Conservation (phyloP, 169 alveolate species). For the Babesia bovis region DNA sequence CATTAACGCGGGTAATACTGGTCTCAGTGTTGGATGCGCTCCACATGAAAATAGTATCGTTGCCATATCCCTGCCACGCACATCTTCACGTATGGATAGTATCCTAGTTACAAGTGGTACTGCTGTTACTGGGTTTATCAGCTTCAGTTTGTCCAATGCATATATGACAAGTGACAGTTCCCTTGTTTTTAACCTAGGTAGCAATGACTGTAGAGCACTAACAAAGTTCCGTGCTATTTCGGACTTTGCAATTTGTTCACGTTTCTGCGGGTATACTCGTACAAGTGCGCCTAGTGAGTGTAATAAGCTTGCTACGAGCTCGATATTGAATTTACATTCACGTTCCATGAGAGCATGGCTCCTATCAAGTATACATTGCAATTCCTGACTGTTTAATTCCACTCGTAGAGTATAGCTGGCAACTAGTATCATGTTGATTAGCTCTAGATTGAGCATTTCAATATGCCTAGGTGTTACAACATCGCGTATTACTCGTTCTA, state of each 20-base stretch:
- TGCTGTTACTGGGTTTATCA: background rate
- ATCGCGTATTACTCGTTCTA: constrained; percentile 35
- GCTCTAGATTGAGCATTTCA: constrained; percentile 48
- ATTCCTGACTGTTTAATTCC: constrained; percentile 32
- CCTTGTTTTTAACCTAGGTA: constrained; percentile 17
- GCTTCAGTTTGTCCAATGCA: constrained; percentile 46
- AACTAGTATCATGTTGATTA: constrained; percentile 57
- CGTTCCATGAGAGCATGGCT: constrained; percentile 15
- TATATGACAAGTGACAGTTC: constrained; percentile 49
- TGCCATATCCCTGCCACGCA: constrained; percentile 35
- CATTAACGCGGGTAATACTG: background rate
- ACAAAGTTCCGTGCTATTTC: constrained; percentile 1
- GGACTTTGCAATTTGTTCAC: constrained; percentile 25
- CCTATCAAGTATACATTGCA: constrained; percentile 27
- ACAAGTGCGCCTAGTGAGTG: constrained; percentile 53
- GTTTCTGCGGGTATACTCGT: constrained; percentile 23
- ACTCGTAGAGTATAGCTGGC: constrained; percentile 53
- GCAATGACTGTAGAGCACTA: background rate
- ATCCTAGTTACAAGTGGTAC: background rate
- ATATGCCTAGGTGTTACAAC: constrained; percentile 11
- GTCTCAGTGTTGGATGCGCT: constrained; percentile 3
- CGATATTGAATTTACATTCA: constrained; percentile 22
- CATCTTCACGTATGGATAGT: background rate
- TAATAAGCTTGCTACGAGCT: constrained; percentile 23
- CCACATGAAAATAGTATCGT: constrained; percentile 44